These are phyloP conservation scores for Linnemannia hyalina DNA, from an alignment of 192 early-diverging fungal species.

Conservation along the genomic window DNA sequence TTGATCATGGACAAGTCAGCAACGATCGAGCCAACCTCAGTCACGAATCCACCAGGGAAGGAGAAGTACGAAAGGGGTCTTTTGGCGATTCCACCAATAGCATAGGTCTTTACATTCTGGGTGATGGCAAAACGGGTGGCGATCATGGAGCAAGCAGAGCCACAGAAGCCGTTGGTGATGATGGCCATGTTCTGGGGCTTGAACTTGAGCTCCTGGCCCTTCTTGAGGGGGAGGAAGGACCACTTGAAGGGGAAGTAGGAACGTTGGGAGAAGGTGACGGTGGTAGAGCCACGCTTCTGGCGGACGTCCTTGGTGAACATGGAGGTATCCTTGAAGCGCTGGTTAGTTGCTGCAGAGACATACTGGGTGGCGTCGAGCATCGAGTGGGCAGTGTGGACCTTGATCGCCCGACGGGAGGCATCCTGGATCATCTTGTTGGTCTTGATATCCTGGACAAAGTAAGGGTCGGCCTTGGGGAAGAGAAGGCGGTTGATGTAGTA, in stretches of 20 bases:
- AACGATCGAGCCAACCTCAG: conserved; percentile 11
- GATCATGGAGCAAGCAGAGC: conserved; percentile 50
- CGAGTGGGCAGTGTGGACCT: not conserved
- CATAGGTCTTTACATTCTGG: conserved; percentile 40
- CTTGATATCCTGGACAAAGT: conserved; percentile 26
- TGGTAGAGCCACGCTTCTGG: conserved; percentile 20
- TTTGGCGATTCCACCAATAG: conserved; percentile 52
- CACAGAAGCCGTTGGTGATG: conserved; percentile 53
- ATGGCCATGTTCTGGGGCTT: conserved; percentile 48
- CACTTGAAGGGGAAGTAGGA: conserved; percentile 21
- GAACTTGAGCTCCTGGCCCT: conserved; percentile 21
- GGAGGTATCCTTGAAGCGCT: conserved; percentile 25
- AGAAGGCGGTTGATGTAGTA: conserved; percentile 52
- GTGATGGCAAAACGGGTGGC: conserved; percentile 31
- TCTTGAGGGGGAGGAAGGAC: conserved; percentile 20
- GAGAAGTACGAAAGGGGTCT: conserved; percentile 44
- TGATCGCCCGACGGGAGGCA: conserved; percentile 17
- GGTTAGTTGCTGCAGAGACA: conserved; percentile 6
- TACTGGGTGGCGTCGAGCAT: conserved; percentile 29
- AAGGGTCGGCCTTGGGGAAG: conserved; percentile 43
- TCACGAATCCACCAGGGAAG: conserved; percentile 51
- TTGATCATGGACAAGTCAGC: conserved; percentile 2
- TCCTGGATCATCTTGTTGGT: conserved; percentile 23
- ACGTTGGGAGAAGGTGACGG: conserved; percentile 18
- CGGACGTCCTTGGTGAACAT: conserved; percentile 44